Percentiles rank a stretch among this genome's conserved stretches.
Conservation (phyloP, 2,329 filamentous ascomycete genomes). For the Raffaelea deltoideospora region DNA sequence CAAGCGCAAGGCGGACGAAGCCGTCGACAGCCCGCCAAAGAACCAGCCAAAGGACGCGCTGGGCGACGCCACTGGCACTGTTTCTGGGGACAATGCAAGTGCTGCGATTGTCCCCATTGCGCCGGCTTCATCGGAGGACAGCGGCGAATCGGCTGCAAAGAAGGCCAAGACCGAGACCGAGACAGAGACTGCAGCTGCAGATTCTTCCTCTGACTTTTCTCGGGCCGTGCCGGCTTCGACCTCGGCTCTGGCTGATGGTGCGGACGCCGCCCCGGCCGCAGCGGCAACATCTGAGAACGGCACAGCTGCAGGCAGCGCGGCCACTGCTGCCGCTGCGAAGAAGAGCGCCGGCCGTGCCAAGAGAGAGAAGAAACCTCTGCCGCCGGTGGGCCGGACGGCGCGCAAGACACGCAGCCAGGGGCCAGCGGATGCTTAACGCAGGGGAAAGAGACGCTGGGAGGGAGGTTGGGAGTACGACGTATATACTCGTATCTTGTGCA, state of each 20-base stretch:
- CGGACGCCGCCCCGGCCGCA: not conserved
- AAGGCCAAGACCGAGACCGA: conserved; percentile 7
- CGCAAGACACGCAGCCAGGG: conserved; percentile 25
- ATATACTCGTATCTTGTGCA: not conserved
- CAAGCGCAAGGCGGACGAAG: conserved; percentile 13
- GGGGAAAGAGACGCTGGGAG: not conserved
- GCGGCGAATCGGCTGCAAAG: conserved; percentile 6
- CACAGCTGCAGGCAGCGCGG: not conserved
- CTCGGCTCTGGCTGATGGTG: not conserved
- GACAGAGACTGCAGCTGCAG: not conserved
- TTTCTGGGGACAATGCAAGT: not conserved
- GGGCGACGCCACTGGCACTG: not conserved
- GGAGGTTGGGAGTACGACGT: not conserved
- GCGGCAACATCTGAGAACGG: not conserved
- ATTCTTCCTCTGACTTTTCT: too few relatives aligned
- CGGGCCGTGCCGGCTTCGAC: not conserved
- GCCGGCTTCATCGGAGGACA: not conserved
- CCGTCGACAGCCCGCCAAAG: not conserved
- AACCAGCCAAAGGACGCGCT: too few relatives aligned
- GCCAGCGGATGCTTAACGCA: conserved; percentile 4
- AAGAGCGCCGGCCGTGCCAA: conserved; percentile 9
- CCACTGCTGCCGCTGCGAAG: conserved; percentile 8
- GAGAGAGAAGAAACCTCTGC: conserved; percentile 13
- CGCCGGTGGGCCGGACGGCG: conserved; percentile 18
- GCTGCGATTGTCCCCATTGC: not conserved